Conservation (phyloP, 306 rosid species). For the Ormosia semicastrata region DNA sequence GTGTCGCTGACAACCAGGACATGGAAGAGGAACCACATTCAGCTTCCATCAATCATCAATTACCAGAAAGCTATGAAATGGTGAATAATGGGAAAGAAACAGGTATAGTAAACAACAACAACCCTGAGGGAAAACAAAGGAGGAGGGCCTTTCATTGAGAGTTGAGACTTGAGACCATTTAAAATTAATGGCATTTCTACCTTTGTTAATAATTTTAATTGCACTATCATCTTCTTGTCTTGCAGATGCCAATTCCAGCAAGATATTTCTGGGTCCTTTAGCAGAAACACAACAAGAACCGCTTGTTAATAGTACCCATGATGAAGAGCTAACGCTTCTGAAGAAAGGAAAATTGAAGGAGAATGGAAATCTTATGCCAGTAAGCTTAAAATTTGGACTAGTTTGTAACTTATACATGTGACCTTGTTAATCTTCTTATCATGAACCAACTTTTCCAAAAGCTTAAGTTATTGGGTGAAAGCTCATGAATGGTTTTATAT, state of each 20-base stretch:
- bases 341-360: neutral
- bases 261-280: neutral
- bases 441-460: no score
- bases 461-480: no score
- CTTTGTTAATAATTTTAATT: neutral
- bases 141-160: neutral
- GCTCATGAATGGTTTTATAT: no score
- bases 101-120: neutral
- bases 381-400: neutral
- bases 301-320: neutral
- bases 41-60: neutral
- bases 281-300: neutral
- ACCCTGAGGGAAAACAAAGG: neutral
- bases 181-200: no score
- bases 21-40: conserved; percentile 21
- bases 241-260: conserved; percentile 8
- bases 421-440: neutral
- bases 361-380: neutral
- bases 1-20: neutral
- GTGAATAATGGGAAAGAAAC: neutral
- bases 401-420: neutral
- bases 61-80: neutral
- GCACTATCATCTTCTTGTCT: neutral
- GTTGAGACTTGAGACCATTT: neutral
- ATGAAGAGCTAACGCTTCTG: neutral